phyloP scores from a whole-genome alignment of 2,329 filamentous ascomycete genomes.

The Neoascochyta sp. region DNA sequence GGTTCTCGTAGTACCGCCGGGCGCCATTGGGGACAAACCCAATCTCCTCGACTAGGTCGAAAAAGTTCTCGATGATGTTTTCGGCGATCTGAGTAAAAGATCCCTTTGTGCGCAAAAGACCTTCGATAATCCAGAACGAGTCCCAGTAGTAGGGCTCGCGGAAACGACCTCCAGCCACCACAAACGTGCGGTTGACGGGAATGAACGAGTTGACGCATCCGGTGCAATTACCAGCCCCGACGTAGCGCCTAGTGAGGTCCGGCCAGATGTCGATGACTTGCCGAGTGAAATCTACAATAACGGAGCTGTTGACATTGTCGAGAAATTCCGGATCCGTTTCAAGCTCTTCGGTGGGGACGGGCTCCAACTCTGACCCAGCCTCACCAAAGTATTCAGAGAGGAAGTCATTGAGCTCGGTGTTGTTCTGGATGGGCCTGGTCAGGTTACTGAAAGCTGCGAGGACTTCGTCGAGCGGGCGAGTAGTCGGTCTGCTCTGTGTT shows the following conservation, averaged over 20 bases:
- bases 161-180: constrained; percentile 69
- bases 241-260: constrained; percentile 61
- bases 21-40: constrained; percentile 67
- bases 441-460: constrained; percentile 59
- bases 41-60: constrained; percentile 61
- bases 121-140: constrained; percentile 65
- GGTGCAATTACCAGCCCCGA: constrained; percentile 46
- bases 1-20: constrained; percentile 64
- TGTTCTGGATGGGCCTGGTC: constrained; percentile 59
- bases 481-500: constrained; percentile 53
- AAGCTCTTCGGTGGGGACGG: constrained; percentile 52
- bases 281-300: constrained; percentile 57
- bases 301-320: constrained; percentile 52
- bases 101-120: constrained; percentile 61
- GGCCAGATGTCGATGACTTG: constrained; percentile 69
- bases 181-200: constrained; percentile 63
- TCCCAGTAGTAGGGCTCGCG: constrained; percentile 71
- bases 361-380: constrained; percentile 60
- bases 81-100: constrained; percentile 60
- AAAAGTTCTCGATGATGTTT: constrained; percentile 68
- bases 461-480: constrained; percentile 57
- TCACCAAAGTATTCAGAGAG: constrained; percentile 60
- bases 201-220: constrained; percentile 64
- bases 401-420: constrained; percentile 60
- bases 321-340: constrained; percentile 58